phyloP scores from a whole-genome alignment of 2,329 filamentous ascomycete species.

The Fusarium humuli region DNA sequence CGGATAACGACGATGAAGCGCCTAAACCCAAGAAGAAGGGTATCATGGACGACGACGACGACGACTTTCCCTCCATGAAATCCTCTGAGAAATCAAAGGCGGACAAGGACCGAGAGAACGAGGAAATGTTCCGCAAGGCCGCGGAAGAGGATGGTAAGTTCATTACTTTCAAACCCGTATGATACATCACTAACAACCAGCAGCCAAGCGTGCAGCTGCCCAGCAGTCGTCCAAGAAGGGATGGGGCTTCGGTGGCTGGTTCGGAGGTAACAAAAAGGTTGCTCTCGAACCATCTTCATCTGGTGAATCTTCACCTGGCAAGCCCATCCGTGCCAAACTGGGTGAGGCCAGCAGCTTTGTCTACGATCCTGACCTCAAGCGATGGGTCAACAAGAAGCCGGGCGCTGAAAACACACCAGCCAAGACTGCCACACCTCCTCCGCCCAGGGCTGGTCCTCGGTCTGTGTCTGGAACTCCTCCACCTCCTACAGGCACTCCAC shows the following conservation, averaged over 20 bases:
- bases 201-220: slow-evolving; percentile 70
- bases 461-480: slow-evolving; percentile 65
- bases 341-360: slow-evolving; percentile 94
- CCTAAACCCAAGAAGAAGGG: slow-evolving; percentile 78
- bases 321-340: slow-evolving; percentile 90
- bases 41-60: slow-evolving; percentile 86
- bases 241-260: slow-evolving; percentile 90
- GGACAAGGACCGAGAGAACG: slow-evolving; percentile 81
- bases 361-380: slow-evolving; percentile 95
- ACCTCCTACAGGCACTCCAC: slow-evolving; percentile 52
- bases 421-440: slow-evolving; percentile 79
- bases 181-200: slow-evolving; percentile 28
- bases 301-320: slow-evolving; percentile 61
- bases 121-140: slow-evolving; percentile 86
- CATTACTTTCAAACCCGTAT: not conserved
- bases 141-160: slow-evolving; percentile 78
- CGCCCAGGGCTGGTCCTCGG: slow-evolving; percentile 71
- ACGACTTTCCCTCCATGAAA: slow-evolving; percentile 68
- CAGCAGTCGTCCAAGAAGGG: slow-evolving; percentile 68
- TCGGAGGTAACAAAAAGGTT: slow-evolving; percentile 76
- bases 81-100: slow-evolving; percentile 70
- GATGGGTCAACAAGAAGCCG: slow-evolving; percentile 97
- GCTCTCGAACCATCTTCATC: slow-evolving; percentile 39
- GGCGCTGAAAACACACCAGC: slow-evolving; percentile 71
- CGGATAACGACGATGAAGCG: slow-evolving; percentile 58